A percentile compares a stretch with the other conserved stretches of the same genome.
phyloP scores from a whole-genome alignment of 208 protist genomes.

The Trypanosoma avium region DNA sequence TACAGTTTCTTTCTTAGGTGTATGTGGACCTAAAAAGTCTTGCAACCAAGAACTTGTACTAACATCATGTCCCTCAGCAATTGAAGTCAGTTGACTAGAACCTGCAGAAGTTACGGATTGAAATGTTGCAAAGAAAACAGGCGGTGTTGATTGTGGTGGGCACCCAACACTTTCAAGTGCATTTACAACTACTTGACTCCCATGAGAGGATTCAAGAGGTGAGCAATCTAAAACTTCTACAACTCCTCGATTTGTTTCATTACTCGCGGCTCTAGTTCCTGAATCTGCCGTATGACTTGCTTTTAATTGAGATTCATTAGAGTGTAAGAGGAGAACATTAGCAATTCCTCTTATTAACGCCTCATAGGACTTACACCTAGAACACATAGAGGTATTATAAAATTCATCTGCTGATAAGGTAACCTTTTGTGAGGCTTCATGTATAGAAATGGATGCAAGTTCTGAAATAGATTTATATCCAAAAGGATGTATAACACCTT shows the following conservation, averaged over 20 bases:
- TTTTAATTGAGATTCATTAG: not conserved
- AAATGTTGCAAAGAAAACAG: not conserved
- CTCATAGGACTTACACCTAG: constrained; percentile 1
- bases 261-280: not conserved
- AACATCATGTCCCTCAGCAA: not conserved
- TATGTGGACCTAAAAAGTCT: not conserved
- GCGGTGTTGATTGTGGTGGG: not conserved
- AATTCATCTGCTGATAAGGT: too few relatives aligned
- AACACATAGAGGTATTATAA: not conserved
- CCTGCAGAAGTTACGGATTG: not conserved
- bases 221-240: not conserved
- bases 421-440: not conserved
- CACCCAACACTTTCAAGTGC: too few relatives aligned
- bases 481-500: constrained; percentile 13
- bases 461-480: constrained; percentile 9
- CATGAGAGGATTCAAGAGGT: not conserved
- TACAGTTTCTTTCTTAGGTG: too few relatives aligned
- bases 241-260: not conserved
- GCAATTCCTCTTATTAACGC: not conserved
- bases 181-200: not conserved
- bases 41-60: not conserved
- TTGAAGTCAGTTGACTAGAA: not conserved
- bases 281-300: not conserved
- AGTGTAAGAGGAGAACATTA: not conserved
- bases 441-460: constrained; percentile 7